These are phyloP conservation scores for Calendula officinalis DNA, from an alignment of 129 eudicot species.

Conservation along the genomic window DNA sequence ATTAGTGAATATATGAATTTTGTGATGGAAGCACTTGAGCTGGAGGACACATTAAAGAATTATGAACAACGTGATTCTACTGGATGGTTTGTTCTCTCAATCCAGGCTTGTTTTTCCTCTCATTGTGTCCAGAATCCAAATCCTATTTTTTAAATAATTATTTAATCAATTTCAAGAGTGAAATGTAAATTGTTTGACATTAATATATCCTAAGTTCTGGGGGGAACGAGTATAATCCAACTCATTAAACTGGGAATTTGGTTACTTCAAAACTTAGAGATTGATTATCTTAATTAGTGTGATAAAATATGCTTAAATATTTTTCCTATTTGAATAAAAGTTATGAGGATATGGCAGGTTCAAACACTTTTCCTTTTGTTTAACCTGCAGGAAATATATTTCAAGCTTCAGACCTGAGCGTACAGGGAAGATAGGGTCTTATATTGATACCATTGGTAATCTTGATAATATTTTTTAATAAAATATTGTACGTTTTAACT, in stretches of 20 bases:
- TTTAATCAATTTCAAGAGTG: neutral
- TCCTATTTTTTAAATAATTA: neutral
- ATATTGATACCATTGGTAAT: slow-evolving; percentile 63
- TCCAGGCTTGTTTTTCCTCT: slow-evolving; percentile 35
- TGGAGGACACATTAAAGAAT: slow-evolving; percentile 92
- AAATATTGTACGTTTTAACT: neutral
- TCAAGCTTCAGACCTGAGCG: slow-evolving; percentile 86
- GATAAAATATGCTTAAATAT: neutral
- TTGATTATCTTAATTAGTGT: neutral
- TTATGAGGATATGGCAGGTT: neutral
- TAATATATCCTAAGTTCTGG: neutral
- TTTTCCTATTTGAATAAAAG: slow-evolving; percentile 4
- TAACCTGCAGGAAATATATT: slow-evolving; percentile 64
- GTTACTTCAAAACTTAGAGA: neutral
- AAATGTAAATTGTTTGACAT: neutral
- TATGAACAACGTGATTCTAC: slow-evolving; percentile 59
- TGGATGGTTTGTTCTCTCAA: slow-evolving; percentile 74
- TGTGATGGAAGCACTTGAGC: slow-evolving; percentile 83
- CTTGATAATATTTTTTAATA: neutral
- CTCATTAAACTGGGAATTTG: neutral
- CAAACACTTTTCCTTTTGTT: slow-evolving; percentile 6
- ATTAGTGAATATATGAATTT: slow-evolving; percentile 74
- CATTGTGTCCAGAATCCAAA: neutral
- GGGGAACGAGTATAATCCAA: neutral
- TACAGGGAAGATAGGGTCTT: slow-evolving; percentile 59